Conservation (phyloP, 2,329 filamentous ascomycete genomes). For the Paecilomyces variotii region DNA sequence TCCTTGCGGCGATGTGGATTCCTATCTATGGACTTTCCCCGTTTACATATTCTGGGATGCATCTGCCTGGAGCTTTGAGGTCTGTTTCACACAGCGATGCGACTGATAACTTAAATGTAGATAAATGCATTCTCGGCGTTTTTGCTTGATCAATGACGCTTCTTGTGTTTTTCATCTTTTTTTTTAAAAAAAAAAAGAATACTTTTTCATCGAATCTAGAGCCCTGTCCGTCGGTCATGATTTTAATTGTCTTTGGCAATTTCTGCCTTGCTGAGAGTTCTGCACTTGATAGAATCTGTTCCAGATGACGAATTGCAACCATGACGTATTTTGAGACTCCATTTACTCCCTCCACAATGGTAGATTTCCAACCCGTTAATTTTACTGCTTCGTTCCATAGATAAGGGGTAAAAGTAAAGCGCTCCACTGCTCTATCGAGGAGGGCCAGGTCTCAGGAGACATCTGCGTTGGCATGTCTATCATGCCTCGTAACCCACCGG, state of each 20-base stretch:
- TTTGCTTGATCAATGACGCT: slow-evolving; percentile 1
- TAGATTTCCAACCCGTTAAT: no score
- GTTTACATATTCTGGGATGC: slow-evolving; percentile 11
- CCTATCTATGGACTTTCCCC: slow-evolving; percentile 13
- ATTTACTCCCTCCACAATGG: no score
- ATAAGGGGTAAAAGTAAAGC: no score
- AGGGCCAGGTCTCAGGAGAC: no score
- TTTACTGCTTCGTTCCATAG: no score
- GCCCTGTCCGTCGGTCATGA: neutral
- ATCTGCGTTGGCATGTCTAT: no score
- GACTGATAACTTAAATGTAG: slow-evolving; percentile 28
- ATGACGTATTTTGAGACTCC: no score
- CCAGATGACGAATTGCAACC: no score
- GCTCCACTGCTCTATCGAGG: no score
- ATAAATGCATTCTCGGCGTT: slow-evolving; percentile 35
- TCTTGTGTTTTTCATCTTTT: neutral
- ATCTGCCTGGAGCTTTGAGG: slow-evolving; percentile 16
- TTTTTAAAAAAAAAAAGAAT: slow-evolving; percentile 5
- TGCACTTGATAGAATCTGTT: no score
- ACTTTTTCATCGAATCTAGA: neutral
- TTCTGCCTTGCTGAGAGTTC: no score
- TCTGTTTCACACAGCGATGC: slow-evolving; percentile 23
- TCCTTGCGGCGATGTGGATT: slow-evolving; percentile 15
- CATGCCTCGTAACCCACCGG: no score
- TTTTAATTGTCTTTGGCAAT: neutral